A percentile compares a stretch with the other conserved stretches of the same genome.
Conservation (phyloP, 768 basidiomycete genomes). For the Peribolospora baueri region DNA sequence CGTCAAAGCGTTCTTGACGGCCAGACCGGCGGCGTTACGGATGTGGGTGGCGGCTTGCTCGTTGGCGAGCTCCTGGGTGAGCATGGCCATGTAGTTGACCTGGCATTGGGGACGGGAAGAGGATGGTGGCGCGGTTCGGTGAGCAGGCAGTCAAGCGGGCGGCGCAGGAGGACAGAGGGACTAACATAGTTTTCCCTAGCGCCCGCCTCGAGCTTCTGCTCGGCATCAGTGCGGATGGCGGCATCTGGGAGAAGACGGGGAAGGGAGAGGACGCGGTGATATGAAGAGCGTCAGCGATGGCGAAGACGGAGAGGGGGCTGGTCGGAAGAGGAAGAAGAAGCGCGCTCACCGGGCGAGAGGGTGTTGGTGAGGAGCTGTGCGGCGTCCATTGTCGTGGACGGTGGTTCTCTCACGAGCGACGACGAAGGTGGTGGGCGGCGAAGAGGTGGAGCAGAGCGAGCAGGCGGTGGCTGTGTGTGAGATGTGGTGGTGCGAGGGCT, state of each 20-base stretch:
- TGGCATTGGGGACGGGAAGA: constrained; percentile 29
- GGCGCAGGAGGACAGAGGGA: constrained; percentile 10
- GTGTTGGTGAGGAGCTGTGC: constrained; percentile 75
- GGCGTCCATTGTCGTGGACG: constrained; percentile 48
- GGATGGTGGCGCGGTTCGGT: constrained; percentile 4
- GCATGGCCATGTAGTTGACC: constrained; percentile 62
- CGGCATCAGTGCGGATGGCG: constrained; percentile 71
- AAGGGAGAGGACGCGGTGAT: background rate
- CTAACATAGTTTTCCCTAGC: constrained; percentile 73
- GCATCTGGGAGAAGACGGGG: constrained; percentile 32
- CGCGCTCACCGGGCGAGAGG: constrained; percentile 55
- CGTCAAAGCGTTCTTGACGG: constrained; percentile 80
- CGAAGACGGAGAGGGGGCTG: too few species aligned
- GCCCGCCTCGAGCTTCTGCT: constrained; percentile 64
- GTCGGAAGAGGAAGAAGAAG: constrained; percentile 9
- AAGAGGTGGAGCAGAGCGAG: background rate
- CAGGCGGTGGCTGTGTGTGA: background rate
- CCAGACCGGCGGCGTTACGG: constrained; percentile 85
- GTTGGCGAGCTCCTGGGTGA: constrained; percentile 59
- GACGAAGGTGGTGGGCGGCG: background rate
- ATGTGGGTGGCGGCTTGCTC: constrained; percentile 43
- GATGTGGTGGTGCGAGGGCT: background rate
- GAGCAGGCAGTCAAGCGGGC: constrained; percentile 5
- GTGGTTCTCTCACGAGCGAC: background rate
- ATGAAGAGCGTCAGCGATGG: too few species aligned